Percentiles rank a stretch among this genome's conserved stretches.
phyloP scores from a whole-genome alignment of 2,329 filamentous ascomycete genomes.

The Fusarium fujikuroi region DNA sequence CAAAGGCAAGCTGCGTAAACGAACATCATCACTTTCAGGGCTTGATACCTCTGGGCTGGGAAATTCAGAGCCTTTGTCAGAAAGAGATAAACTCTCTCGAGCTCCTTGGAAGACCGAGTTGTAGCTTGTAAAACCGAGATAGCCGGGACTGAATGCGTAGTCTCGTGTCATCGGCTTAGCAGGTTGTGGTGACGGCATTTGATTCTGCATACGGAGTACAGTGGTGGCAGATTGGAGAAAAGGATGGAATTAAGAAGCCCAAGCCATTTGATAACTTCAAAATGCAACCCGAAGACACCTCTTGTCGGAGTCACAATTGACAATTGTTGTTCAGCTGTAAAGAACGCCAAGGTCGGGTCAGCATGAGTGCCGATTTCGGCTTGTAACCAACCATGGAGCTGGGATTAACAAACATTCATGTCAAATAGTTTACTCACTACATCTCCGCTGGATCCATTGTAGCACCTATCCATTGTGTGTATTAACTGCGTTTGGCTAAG shows the following conservation, averaged over 20 bases:
- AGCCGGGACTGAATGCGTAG: constrained; percentile 47
- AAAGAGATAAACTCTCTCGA: constrained; percentile 50
- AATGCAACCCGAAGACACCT: background rate
- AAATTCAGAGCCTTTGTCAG: constrained; percentile 28
- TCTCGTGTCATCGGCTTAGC: constrained; percentile 11
- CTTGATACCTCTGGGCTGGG: background rate
- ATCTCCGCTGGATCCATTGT: background rate
- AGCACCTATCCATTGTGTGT: background rate
- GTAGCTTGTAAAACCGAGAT: constrained; percentile 58
- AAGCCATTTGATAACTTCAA: background rate
- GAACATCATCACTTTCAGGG: constrained; percentile 2
- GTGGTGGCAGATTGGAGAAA: background rate
- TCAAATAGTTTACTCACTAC: background rate
- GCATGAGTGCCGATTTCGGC: background rate
- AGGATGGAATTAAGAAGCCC: background rate
- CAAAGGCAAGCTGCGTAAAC: constrained; percentile 34
- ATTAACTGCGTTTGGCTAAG: background rate
- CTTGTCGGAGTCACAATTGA: background rate
- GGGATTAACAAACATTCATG: background rate
- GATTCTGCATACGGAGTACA: background rate
- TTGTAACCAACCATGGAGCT: background rate
- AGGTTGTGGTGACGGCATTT: constrained; percentile 1
- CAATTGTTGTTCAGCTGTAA: background rate
- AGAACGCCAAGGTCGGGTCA: background rate
- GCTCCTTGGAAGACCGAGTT: constrained; percentile 55